Conservation (phyloP, 2,329 filamentous ascomycete genomes). For the Colletotrichum liaoningense region DNA sequence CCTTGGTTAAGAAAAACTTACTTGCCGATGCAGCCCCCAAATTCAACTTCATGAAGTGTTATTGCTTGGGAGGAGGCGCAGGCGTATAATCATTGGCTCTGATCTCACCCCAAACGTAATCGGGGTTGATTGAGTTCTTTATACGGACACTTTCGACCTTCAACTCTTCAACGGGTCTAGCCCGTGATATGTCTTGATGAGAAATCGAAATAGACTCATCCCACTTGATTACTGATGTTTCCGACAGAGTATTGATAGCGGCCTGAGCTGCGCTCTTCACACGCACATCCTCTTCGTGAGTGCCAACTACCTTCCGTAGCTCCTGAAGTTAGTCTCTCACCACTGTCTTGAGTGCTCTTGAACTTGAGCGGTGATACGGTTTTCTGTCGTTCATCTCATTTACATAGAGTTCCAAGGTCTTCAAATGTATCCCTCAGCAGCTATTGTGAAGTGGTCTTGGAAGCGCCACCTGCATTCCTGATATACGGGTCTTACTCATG, state of each 20-base stretch:
- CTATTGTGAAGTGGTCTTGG: not conserved
- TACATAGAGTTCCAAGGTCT: not conserved
- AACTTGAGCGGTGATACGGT: not conserved
- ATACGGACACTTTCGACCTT: too few species aligned
- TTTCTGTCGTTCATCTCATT: not conserved
- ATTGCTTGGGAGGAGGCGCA: too few species aligned
- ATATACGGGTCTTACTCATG: not conserved
- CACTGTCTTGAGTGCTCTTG: not conserved
- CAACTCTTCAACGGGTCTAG: too few species aligned
- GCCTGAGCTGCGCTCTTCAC: not conserved
- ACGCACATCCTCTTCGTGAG: not conserved
- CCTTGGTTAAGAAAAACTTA: not conserved
- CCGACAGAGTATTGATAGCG: too few species aligned
- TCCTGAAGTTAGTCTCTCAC: not conserved
- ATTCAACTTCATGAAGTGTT: not conserved
- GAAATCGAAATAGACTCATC: too few species aligned
- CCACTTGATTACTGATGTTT: too few species aligned
- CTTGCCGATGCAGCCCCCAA: not conserved
- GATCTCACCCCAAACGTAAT: not conserved
- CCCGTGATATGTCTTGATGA: too few species aligned
- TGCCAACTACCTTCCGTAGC: not conserved
- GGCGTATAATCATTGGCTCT: not conserved
- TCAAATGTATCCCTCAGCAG: not conserved
- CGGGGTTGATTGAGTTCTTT: too few species aligned
- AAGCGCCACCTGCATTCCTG: too few species aligned